These are phyloP conservation scores for Fabrea salina DNA, from an alignment of 169 alveolate genomes.

Conservation along the genomic window DNA sequence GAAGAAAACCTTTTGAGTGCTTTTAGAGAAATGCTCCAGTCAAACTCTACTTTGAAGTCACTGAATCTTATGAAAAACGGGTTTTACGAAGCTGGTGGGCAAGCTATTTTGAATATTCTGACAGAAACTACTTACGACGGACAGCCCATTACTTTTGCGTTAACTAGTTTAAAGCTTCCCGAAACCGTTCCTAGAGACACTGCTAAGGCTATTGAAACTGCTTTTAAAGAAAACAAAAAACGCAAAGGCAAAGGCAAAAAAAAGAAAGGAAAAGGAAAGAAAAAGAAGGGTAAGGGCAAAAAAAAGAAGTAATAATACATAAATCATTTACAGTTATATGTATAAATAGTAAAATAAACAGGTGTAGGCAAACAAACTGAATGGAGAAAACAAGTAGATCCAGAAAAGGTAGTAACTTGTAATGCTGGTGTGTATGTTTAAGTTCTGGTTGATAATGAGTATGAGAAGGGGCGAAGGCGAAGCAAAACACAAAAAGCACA, in stretches of 20 bases:
- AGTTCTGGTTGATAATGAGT: no score
- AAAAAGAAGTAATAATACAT: constrained; percentile 1
- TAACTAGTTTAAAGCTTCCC: constrained; percentile 8
- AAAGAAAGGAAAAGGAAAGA: constrained; percentile 22
- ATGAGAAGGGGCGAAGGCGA: no score
- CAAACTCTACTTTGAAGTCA: not conserved
- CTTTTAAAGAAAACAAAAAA: constrained; percentile 11
- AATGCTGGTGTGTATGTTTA: no score
- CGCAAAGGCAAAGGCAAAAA: not conserved
- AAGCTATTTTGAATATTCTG: not conserved
- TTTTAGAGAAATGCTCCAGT: not conserved
- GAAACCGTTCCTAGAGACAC: constrained; percentile 6
- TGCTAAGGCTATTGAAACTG: not conserved
- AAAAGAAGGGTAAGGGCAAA: not conserved
- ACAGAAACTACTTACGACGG: not conserved
- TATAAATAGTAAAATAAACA: no score
- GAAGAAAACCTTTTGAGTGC: not conserved
- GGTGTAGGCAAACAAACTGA: no score
- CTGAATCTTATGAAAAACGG: constrained; percentile 7
- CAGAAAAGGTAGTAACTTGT: no score
- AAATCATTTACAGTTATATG: no score
- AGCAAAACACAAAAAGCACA: no score
- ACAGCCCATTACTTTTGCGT: not conserved
- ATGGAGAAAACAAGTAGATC: no score
- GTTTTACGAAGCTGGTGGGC: constrained; percentile 21